Base-by-base conservation (phyloP, 805 yeast species). In the Groenewaldozyma tartarivorans region DNA sequence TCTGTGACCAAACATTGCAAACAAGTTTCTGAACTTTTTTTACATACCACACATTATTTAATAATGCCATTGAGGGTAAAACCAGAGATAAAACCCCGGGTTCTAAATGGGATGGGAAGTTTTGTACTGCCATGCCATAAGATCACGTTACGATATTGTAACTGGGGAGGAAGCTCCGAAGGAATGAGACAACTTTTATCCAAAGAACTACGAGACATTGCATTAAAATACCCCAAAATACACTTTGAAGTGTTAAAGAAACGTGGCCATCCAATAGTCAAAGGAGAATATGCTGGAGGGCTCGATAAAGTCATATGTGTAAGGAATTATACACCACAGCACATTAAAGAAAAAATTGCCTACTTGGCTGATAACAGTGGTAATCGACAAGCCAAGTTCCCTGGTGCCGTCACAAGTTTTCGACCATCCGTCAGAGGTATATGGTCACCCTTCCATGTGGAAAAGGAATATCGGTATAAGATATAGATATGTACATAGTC, bases 381-480 rank as follows among this genome's bases (percentile, higher is more conserved):
- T 39, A 70, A 65, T 24, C 65, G 66, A 43, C 57, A 80, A 40
- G 61, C 66, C 49, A 78, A 77, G 54, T 70, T 73, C 53, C 81
- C 81, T 60, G 78, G 83, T 56, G 81, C 85, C 43, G 97, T 92
- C 27, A 74, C 77, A 61, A 80, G 94, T 33, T 63, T 72, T 47
- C 92, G 90, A 58, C 74, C 72, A 41, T 78, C 94, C 42, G 87
- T 90, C 15, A 81, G 98, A 71, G 98, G 98, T 55, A 72, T 92
- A 37, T 92, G 98, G 98, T 87, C 96, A 35, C 98, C 98, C 44
- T 70, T 90, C 68, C 96, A 88, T 57, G 80, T 74, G 38, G 75
- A 71, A 42, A 69, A 74, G 47, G 58, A 61, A 30, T 65, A 57
- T 45, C 68, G 80, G 56, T 67, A 65, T 58, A 68, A 64, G 53